A percentile compares a stretch with the other conserved stretches of the same genome.
Evolutionary conservation across 345 rosid genomes (phyloP).

Genomic region (Gossypium mustelinum): DNA sequence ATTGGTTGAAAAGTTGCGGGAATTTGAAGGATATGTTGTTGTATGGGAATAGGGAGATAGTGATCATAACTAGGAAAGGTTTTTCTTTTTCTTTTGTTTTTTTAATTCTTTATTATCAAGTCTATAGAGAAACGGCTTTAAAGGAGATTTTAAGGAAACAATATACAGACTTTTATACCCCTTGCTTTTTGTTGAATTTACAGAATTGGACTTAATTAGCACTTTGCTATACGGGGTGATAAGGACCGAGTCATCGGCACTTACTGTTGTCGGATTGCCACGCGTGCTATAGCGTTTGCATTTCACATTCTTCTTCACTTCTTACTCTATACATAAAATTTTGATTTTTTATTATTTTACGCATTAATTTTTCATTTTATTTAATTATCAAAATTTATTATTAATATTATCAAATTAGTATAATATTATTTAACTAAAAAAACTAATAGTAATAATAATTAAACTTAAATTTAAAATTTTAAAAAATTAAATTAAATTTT

Average conservation of each 20-base stretch:
- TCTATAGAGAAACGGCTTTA: neutral
- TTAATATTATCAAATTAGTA: too few relatives aligned
- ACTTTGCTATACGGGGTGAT: neutral
- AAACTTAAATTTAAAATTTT: too few relatives aligned
- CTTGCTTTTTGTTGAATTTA: neutral
- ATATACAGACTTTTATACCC: neutral
- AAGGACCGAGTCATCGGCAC: constrained; percentile 14
- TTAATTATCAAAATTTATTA: too few relatives aligned
- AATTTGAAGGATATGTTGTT: neutral
- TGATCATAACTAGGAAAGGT: constrained; percentile 8
- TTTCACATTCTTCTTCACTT: neutral
- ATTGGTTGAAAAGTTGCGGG: constrained; percentile 1
- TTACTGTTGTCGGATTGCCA: neutral
- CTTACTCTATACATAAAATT: too few relatives aligned
- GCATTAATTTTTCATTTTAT: too few relatives aligned
- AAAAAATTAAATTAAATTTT: too few relatives aligned
- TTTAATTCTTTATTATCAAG: too few relatives aligned
- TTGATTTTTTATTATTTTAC: too few relatives aligned
- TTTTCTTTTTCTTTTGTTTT: neutral
- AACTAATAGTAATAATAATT: too few relatives aligned
- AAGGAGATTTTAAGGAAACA: neutral
- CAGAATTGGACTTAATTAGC: neutral
- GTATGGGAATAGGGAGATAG: too few relatives aligned
- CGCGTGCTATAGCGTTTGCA: neutral
- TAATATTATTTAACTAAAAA: too few relatives aligned